phyloP scores from a whole-genome alignment of 2,329 filamentous ascomycete genomes.

The Alternaria arbusti region DNA sequence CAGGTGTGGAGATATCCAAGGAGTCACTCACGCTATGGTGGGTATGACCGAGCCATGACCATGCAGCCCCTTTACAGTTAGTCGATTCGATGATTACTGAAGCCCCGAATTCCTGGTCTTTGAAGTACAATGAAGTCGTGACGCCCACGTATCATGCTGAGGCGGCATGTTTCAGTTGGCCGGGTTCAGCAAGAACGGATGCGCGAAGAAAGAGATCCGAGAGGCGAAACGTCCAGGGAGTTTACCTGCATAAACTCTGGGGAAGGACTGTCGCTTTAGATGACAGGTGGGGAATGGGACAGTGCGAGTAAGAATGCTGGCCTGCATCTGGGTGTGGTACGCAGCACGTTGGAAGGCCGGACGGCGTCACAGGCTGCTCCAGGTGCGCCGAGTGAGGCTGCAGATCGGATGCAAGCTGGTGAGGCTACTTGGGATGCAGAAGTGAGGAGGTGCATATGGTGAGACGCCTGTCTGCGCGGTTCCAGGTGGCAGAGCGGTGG shows the following conservation, averaged over 20 bases:
- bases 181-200: constrained; percentile 2
- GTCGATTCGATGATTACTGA: neutral
- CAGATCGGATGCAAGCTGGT: neutral
- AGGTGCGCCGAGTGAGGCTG: neutral
- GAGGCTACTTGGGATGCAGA: constrained; percentile 13
- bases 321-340: constrained; percentile 7
- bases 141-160: neutral
- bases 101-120: neutral
- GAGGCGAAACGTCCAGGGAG: constrained; percentile 10
- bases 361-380: constrained; percentile 11
- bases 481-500: constrained; percentile 9
- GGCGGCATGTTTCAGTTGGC: neutral
- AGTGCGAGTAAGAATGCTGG: constrained; percentile 9
- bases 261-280: constrained; percentile 9
- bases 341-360: constrained; percentile 7
- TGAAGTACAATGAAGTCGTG: neutral
- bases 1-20: neutral
- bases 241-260: constrained; percentile 1
- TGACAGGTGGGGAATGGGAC: constrained; percentile 7
- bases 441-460: constrained; percentile 21
- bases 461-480: constrained; percentile 22
- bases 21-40: neutral
- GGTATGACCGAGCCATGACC: neutral
- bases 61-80: neutral
- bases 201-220: constrained; percentile 2